Evolutionary conservation across 2,329 filamentous ascomycete genomes (phyloP).

Genomic region (Botryotinia globosa): DNA sequence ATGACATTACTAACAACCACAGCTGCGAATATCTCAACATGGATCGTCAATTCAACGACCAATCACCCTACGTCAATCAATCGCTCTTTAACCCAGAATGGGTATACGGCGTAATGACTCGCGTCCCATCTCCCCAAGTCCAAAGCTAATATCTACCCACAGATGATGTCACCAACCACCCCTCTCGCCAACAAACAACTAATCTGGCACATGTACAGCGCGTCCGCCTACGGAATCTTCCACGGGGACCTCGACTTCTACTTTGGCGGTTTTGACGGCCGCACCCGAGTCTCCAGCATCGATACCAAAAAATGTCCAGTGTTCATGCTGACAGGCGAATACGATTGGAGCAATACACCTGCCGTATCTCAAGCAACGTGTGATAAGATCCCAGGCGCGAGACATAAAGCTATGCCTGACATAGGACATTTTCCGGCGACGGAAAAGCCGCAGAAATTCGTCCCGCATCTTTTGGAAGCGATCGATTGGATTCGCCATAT

Average conservation of each 20-base stretch:
- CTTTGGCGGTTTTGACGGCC: slow-evolving; percentile 50
- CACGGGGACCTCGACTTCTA: slow-evolving; percentile 52
- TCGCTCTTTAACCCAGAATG: slow-evolving; percentile 10
- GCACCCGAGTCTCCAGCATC: slow-evolving; percentile 44
- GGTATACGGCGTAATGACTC: neutral
- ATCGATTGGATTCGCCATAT: neutral
- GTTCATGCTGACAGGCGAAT: slow-evolving; percentile 48
- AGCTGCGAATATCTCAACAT: slow-evolving; percentile 5
- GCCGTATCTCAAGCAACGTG: slow-evolving; percentile 21
- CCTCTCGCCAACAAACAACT: slow-evolving; percentile 41
- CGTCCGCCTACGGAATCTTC: slow-evolving; percentile 51
- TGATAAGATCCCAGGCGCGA: neutral
- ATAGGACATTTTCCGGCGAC: slow-evolving; percentile 14
- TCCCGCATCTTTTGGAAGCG: neutral
- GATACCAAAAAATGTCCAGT: slow-evolving; percentile 49
- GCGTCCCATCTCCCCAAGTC: neutral
- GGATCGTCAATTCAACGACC: slow-evolving; percentile 6
- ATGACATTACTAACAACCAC: neutral
- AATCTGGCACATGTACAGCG: slow-evolving; percentile 49
- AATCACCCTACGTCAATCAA: slow-evolving; percentile 7
- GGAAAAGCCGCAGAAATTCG: neutral
- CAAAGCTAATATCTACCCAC: neutral
- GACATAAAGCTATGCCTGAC: neutral
- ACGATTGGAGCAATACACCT: slow-evolving; percentile 27
- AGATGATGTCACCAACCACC: slow-evolving; percentile 9